These are phyloP conservation scores for Pachyrhizus erosus DNA, from an alignment of 306 rosid species.

Conservation along the genomic window DNA sequence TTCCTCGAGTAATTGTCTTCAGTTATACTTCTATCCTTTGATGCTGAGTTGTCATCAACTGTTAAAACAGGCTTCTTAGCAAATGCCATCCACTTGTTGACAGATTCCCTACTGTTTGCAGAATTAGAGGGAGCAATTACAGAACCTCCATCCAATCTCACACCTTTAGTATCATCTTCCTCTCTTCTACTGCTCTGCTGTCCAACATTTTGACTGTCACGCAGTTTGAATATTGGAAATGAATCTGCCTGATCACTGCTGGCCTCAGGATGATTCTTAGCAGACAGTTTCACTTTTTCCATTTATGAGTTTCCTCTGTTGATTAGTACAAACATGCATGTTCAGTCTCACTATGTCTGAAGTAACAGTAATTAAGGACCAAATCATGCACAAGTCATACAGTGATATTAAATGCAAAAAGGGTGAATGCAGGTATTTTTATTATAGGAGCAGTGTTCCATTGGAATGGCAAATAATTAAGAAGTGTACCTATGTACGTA, in stretches of 20 bases:
- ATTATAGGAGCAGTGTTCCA: background rate
- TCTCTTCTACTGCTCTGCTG: constrained; percentile 14
- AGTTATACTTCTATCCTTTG: background rate
- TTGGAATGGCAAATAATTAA: constrained; percentile 25
- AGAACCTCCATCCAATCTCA: background rate
- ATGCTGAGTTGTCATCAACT: constrained; percentile 11
- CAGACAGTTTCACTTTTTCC: constrained; percentile 56
- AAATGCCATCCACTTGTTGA: constrained; percentile 90
- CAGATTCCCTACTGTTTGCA: constrained; percentile 35
- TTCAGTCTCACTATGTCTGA: constrained; percentile 23
- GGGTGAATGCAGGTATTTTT: background rate
- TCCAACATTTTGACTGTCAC: constrained; percentile 27
- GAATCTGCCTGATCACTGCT: constrained; percentile 41
- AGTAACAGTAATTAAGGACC: background rate
- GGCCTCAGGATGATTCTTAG: constrained; percentile 35
- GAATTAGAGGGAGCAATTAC: constrained; percentile 41
- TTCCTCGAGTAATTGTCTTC: constrained; percentile 8
- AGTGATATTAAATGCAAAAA: background rate
- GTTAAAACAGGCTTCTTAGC: constrained; percentile 35
- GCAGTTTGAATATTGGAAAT: constrained; percentile 38
- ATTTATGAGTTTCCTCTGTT: constrained; percentile 36
- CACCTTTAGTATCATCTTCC: background rate
- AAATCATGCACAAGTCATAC: constrained; percentile 26
- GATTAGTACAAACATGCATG: constrained; percentile 6
- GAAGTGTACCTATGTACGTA: background rate